Percentiles rank a stretch among this genome's conserved stretches.
phyloP scores from a whole-genome alignment of 768 basidiomycete species.

The Amanita phalloides region DNA sequence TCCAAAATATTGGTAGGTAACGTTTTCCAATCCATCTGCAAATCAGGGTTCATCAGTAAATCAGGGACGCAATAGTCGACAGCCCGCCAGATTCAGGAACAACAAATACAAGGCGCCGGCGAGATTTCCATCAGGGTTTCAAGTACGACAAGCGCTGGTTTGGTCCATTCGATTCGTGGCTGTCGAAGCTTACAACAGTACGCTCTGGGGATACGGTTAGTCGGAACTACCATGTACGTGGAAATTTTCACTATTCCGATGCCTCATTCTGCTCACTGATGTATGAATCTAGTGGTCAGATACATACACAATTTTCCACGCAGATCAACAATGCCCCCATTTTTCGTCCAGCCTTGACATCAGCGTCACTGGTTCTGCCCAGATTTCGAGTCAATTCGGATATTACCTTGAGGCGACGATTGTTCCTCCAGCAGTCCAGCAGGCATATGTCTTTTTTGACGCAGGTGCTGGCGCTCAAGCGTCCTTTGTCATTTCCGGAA shows the following conservation, averaged over 20 bases:
- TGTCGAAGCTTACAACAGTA: constrained; percentile 5
- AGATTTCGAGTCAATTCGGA: constrained; percentile 9
- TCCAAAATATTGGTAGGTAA: not conserved
- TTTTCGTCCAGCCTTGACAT: too few relatives aligned
- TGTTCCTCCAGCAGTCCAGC: constrained; percentile 13
- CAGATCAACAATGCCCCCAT: too few relatives aligned
- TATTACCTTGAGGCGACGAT: constrained; percentile 15
- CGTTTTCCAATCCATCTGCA: too few relatives aligned
- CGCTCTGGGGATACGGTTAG: too few relatives aligned
- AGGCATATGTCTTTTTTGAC: constrained; percentile 12
- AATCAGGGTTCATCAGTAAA: not conserved
- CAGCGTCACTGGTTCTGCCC: constrained; percentile 6
- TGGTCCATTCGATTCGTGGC: constrained; percentile 12
- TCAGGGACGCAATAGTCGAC: constrained; percentile 11
- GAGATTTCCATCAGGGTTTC: constrained; percentile 13
- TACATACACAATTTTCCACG: too few relatives aligned
- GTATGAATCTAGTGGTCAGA: too few relatives aligned
- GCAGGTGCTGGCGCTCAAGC: constrained; percentile 10
- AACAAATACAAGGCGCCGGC: constrained; percentile 6
- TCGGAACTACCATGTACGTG: too few relatives aligned
- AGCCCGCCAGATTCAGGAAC: constrained; percentile 11
- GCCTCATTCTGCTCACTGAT: too few relatives aligned
- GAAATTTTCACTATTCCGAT: too few relatives aligned
- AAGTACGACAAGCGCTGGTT: constrained; percentile 13
- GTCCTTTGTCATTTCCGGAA: constrained; percentile 10